Evolutionary conservation across 148 eudicot genomes (phyloP).

Genomic region (Amaranthus hypochondriacus): DNA sequence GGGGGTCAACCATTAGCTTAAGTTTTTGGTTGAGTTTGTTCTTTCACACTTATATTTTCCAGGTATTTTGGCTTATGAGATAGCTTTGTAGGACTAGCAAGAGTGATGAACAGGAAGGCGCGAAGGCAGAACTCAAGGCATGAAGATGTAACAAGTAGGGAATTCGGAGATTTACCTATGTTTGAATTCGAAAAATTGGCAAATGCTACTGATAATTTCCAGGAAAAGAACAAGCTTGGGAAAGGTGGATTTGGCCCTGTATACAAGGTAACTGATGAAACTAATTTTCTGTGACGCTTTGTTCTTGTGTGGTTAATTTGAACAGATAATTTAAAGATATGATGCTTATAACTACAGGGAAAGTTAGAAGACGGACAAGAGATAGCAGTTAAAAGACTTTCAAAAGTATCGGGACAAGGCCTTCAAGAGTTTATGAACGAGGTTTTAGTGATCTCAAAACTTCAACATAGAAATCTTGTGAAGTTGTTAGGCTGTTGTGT

Average conservation of each 20-base stretch:
- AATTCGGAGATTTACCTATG: conserved; percentile 28
- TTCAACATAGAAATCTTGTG: conserved; percentile 42
- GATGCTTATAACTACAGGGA: conserved; percentile 23
- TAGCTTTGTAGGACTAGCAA: too few species aligned
- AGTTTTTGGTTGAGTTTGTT: too few species aligned
- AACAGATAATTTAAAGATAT: neutral
- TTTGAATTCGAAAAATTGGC: conserved; percentile 32
- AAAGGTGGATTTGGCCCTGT: conserved; percentile 56
- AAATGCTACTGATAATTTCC: conserved; percentile 39
- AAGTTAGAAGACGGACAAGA: conserved; percentile 25
- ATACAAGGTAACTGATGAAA: conserved; percentile 30
- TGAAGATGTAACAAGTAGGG: neutral
- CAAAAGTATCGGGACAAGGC: conserved; percentile 35
- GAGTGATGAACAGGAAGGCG: neutral
- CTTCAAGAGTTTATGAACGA: conserved; percentile 38
- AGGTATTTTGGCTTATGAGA: too few species aligned
- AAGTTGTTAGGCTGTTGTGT: conserved; percentile 37
- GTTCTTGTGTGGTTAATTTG: too few species aligned
- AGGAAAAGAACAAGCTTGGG: conserved; percentile 34
- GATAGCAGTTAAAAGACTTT: conserved; percentile 42
- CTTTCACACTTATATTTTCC: too few species aligned
- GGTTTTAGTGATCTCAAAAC: conserved; percentile 36
- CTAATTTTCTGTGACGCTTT: too few species aligned
- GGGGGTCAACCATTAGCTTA: too few species aligned
- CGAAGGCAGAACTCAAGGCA: neutral